Evolutionary conservation across 177 flowering plant genomes (phyloP), one percentile per base, ranked within the genome.

Genomic region (Vitis hybrid): DNA sequence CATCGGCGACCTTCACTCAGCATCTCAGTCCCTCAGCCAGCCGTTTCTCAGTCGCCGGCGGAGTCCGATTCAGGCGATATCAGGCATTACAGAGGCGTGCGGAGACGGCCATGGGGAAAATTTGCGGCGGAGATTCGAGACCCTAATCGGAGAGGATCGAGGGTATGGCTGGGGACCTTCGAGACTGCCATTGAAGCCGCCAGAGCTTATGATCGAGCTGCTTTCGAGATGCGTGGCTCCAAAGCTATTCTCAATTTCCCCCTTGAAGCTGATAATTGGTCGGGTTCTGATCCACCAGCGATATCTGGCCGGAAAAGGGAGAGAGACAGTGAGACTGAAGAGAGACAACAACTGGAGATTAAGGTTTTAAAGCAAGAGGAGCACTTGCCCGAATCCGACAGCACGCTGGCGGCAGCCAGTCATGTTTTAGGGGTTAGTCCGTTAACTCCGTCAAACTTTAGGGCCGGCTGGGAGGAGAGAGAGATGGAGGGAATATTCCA

Each of bases 81-180:
- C 27, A 24, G 27, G 48, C 64, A 61, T 13, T 68, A 68, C 64
- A 40, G 64, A 16, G 71, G 70, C 1, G 70, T 67, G 52, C 15
- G 70, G 21, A 35, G 18, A 30, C 24, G 70, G 52, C 70, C 70
- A 30, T 68, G 71, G 71, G 71, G 71, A 0, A 68, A 68, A 12
- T 68, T 16, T n/a, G 71, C 64, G 35, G 71, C 71, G 55, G 71
- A 68, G 71, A 68, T 68, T 14, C 49, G 71, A 9, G 71, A 68
- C 16, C 71, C 64, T 0, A 35, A 27, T 24, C 16, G 46, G 56
- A 68, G 50, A 11, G 71, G 63, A 3, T 55, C 71, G 11, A 16
- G 71, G 49, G 62, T 58, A 11, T 68, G 71, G 71, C 64, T 68
- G 18, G 71, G 71, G 2, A 68, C 71, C 0, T 59, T 58, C 16